phyloP scores from a whole-genome alignment of 2,329 filamentous ascomycete species.

The Sporothrix dimorphospora region DNA sequence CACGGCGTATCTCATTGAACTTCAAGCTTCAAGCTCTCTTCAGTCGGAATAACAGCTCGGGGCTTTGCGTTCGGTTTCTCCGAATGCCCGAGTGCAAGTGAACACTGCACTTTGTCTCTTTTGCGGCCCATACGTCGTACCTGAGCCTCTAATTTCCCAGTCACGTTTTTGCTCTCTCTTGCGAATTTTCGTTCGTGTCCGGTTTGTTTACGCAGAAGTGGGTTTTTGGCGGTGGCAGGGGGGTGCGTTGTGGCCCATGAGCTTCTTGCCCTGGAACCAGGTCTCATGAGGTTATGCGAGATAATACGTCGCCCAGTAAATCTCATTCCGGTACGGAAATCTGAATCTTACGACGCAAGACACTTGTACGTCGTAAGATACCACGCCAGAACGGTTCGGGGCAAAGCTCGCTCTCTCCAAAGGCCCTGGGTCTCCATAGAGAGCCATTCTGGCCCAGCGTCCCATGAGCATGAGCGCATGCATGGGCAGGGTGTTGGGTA shows the following conservation, averaged over 20 bases:
- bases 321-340: no score
- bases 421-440: constrained; percentile 3
- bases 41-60: constrained; percentile 3
- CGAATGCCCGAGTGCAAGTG: not conserved
- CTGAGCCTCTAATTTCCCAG: not conserved
- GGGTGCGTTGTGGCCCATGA: not conserved
- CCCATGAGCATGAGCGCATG: constrained; percentile 14
- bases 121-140: constrained; percentile 4
- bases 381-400: not conserved
- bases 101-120: not conserved
- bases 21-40: not conserved
- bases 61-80: not conserved
- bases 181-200: constrained; percentile 5
- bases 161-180: not conserved
- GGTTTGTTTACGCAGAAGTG: constrained; percentile 28
- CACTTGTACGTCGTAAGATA: constrained; percentile 6
- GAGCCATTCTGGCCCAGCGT: no score
- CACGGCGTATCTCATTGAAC: not conserved
- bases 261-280: not conserved
- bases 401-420: not conserved
- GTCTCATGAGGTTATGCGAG: constrained; percentile 5
- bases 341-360: no score
- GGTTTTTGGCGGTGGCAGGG: constrained; percentile 11
- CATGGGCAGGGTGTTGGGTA: not conserved
- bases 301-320: not conserved